phyloP scores from a whole-genome alignment of 176 grass and related monocot species.

The Pontederia crassipes region DNA sequence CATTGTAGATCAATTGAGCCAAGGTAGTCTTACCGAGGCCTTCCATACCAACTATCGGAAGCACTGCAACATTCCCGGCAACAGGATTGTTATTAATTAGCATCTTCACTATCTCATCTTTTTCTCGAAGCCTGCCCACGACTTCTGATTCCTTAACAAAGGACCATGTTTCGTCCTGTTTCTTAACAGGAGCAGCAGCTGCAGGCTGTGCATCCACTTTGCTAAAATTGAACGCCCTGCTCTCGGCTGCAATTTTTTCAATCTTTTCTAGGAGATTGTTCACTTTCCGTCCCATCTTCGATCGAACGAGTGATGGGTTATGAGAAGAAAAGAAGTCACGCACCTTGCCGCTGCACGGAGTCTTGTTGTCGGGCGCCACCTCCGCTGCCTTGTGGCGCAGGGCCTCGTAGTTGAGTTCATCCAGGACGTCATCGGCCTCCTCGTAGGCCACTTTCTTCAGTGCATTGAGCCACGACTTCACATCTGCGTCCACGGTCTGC shows the following conservation, averaged over 20 bases:
- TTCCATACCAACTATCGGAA: constrained; percentile 38
- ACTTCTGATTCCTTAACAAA: constrained; percentile 12
- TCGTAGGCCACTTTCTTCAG: constrained; percentile 22
- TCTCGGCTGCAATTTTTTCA: background rate
- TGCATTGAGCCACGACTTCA: constrained; percentile 14
- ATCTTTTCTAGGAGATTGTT: constrained; percentile 11
- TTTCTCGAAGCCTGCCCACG: constrained; percentile 23
- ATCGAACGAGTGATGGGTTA: constrained; percentile 8
- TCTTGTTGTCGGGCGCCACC: background rate
- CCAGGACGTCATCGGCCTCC: constrained; percentile 38
- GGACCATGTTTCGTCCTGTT: constrained; percentile 3
- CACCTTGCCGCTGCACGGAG: background rate
- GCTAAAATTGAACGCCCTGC: constrained; percentile 9
- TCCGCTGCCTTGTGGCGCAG: constrained; percentile 15
- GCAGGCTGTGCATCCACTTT: background rate
- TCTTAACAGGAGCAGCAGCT: too few species aligned
- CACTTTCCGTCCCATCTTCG: constrained; percentile 10
- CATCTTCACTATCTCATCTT: constrained; percentile 12
- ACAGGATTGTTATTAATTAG: background rate
- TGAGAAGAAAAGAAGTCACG: background rate
- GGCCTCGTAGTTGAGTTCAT: constrained; percentile 25
- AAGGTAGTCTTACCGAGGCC: constrained; percentile 39
- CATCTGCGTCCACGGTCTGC: background rate
- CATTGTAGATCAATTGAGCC: constrained; percentile 31
- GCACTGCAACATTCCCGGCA: background rate